These are phyloP conservation scores for Fusarium beomiforme DNA, from an alignment of 2,329 filamentous ascomycete species.

Conservation along the genomic window DNA sequence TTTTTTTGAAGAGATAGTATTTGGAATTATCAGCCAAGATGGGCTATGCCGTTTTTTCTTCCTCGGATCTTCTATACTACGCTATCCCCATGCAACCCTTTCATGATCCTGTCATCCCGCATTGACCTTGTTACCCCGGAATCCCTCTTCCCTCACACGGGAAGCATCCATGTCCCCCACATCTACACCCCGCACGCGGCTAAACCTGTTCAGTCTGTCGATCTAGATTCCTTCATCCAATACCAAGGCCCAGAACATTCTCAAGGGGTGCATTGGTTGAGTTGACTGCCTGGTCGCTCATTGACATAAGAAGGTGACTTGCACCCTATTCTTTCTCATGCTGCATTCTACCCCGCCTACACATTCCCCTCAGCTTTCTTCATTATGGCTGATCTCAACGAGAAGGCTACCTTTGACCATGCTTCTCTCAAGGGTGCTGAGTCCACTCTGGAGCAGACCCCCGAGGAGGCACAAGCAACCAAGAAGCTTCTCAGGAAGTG, in stretches of 20 bases:
- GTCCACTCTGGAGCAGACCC: not conserved
- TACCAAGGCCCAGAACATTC: not conserved
- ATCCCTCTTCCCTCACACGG: not conserved
- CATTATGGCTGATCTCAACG: not conserved
- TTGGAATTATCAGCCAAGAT: not conserved
- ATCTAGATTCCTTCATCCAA: not conserved
- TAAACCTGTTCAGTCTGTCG: not conserved
- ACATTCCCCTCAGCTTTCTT: not conserved
- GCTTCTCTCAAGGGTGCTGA: not conserved
- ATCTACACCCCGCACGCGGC: not conserved
- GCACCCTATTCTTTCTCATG: not conserved
- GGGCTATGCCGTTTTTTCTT: not conserved
- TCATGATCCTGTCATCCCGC: not conserved
- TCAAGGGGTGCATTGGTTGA: too few relatives aligned
- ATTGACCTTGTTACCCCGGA: not conserved
- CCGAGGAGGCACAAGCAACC: not conserved
- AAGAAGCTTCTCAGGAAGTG: conserved; percentile 63
- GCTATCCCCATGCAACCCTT: not conserved
- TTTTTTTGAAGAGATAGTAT: not conserved
- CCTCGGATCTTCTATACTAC: not conserved
- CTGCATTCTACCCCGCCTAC: not conserved
- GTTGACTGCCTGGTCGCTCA: not conserved
- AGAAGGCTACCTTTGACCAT: not conserved
- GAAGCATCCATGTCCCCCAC: not conserved
- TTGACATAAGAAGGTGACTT: not conserved